phyloP scores from a whole-genome alignment of 495 filamentous ascomycete genomes.

The Hamigera avellanea region DNA sequence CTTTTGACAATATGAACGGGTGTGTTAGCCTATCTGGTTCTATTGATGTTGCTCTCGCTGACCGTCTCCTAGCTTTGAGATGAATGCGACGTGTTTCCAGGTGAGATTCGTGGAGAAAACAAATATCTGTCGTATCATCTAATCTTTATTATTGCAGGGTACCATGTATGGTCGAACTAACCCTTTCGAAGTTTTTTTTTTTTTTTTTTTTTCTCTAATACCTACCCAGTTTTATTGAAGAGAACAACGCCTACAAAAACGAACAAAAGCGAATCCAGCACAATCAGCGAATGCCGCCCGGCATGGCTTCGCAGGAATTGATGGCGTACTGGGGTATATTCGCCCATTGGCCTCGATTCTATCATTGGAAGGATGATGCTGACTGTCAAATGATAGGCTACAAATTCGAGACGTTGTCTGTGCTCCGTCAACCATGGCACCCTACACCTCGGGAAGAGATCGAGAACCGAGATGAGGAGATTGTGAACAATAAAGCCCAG shows the following conservation, averaged over 20 bases:
- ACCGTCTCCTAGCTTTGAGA: slow-evolving; percentile 59
- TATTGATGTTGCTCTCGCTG: neutral
- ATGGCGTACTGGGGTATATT: slow-evolving; percentile 52
- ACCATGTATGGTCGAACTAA: slow-evolving; percentile 52
- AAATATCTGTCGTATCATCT: slow-evolving; percentile 10
- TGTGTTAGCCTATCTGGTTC: slow-evolving; percentile 22
- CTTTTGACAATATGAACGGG: slow-evolving; percentile 74
- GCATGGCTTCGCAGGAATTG: slow-evolving; percentile 48
- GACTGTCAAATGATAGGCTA: too few species aligned
- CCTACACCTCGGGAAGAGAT: slow-evolving; percentile 60
- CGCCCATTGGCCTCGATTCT: too few species aligned
- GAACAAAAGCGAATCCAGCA: slow-evolving; percentile 39
- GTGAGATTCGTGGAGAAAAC: slow-evolving; percentile 34
- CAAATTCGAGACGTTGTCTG: slow-evolving; percentile 84
- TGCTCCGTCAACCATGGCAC: slow-evolving; percentile 62
- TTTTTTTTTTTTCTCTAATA: neutral
- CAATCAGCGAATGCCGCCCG: slow-evolving; percentile 38
- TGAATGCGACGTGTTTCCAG: slow-evolving; percentile 88
- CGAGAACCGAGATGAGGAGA: slow-evolving; percentile 53
- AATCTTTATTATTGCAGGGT: slow-evolving; percentile 36
- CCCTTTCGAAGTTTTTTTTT: neutral
- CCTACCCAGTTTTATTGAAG: slow-evolving; percentile 73
- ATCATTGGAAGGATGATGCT: too few species aligned
- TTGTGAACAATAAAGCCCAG: slow-evolving; percentile 80
- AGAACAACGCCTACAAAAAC: slow-evolving; percentile 62